Evolutionary conservation across 2,329 filamentous ascomycete genomes (phyloP).

Genomic region (Lasiodiplodia gonubiensis): DNA sequence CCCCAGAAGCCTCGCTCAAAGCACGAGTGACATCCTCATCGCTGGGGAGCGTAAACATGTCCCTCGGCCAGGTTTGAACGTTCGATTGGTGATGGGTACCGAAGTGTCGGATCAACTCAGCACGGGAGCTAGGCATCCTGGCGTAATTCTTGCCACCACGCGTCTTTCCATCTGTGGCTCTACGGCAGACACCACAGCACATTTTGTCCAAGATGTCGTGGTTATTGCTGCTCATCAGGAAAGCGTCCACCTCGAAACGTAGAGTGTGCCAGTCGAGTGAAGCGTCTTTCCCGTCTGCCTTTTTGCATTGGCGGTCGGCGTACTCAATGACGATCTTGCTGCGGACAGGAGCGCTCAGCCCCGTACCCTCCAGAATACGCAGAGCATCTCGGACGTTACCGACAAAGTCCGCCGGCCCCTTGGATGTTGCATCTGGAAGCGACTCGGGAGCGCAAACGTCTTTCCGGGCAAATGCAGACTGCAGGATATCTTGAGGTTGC

Average conservation of each 20-base stretch:
- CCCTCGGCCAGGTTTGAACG: constrained; percentile 24
- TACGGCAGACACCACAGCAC: constrained; percentile 26
- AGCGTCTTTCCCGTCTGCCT: constrained; percentile 11
- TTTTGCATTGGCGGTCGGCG: constrained; percentile 29
- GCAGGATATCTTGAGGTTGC: constrained; percentile 9
- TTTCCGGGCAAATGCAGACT: constrained; percentile 33
- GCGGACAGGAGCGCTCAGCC: constrained; percentile 32
- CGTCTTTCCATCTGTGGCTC: constrained; percentile 15
- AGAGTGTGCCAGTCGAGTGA: constrained; percentile 13
- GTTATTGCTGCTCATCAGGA: constrained; percentile 27
- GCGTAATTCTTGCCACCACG: constrained; percentile 28
- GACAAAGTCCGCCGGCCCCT: constrained; percentile 32
- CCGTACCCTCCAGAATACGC: constrained; percentile 31
- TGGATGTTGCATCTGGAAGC: constrained; percentile 11
- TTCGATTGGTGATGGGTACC: constrained; percentile 14
- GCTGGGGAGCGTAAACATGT: constrained; percentile 27
- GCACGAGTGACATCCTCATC: constrained; percentile 22
- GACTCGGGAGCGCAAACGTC: constrained; percentile 11
- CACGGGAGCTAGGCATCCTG: constrained; percentile 23
- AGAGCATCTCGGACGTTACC: constrained; percentile 36
- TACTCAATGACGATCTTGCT: constrained; percentile 38
- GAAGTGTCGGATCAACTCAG: constrained; percentile 27
- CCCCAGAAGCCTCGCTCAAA: not conserved
- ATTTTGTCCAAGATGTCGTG: constrained; percentile 28
- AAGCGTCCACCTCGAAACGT: constrained; percentile 23